Conservation (phyloP, 148 eudicot genomes). For the Bassia scoparia region DNA sequence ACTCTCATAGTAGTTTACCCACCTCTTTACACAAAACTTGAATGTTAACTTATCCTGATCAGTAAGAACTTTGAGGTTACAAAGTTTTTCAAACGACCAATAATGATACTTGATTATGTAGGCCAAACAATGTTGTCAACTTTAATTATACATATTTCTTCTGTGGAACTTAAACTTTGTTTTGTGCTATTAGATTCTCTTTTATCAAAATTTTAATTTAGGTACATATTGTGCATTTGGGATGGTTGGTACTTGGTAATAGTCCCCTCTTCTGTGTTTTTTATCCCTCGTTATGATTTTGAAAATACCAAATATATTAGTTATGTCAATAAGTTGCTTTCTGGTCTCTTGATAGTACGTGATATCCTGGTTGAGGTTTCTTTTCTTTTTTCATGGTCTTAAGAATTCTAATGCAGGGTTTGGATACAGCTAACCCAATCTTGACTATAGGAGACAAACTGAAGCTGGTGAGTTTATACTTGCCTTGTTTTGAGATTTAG, state of each 20-base stretch:
- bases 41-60: too few species aligned
- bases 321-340: too few species aligned
- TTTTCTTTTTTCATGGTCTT: neutral
- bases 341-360: neutral
- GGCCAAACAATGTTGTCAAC: too few species aligned
- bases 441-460: constrained; percentile 57
- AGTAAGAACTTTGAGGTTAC: too few species aligned
- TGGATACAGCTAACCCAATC: constrained; percentile 70
- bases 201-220: neutral
- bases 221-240: neutral
- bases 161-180: too few species aligned
- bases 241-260: neutral
- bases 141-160: too few species aligned
- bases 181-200: neutral
- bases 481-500: neutral
- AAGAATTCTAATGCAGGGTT: constrained; percentile 49
- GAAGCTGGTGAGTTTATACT: constrained; percentile 52
- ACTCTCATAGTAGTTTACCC: too few species aligned
- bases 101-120: too few species aligned
- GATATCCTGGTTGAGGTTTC: neutral
- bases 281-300: neutral
- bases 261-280: neutral
- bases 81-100: too few species aligned
- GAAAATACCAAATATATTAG: neutral
- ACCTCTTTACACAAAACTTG: too few species aligned